These are phyloP conservation scores for Carallia pectinifolia DNA, from an alignment of 345 rosid species.

Conservation along the genomic window DNA sequence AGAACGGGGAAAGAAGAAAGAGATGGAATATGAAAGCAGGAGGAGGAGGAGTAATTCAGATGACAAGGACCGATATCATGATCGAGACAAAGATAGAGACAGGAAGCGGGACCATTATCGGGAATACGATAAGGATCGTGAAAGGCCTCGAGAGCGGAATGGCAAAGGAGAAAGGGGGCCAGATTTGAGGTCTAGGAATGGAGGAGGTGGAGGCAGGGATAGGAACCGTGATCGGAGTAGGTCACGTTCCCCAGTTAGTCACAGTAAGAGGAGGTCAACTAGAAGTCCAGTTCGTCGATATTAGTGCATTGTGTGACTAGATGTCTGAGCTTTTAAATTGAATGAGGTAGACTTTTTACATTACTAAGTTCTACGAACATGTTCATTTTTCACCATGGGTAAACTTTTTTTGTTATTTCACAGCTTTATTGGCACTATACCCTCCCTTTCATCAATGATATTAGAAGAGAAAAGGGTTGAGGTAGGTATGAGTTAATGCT, in stretches of 20 bases:
- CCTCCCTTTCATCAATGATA: constrained; percentile 44
- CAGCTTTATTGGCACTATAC: constrained; percentile 83
- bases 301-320: constrained; percentile 50
- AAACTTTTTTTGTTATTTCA: constrained; percentile 57
- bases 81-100: constrained; percentile 44
- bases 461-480: constrained; percentile 71
- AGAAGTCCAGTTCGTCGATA: constrained; percentile 70
- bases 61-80: constrained; percentile 66
- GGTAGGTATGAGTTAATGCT: constrained; percentile 66
- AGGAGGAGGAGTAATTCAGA: constrained; percentile 64
- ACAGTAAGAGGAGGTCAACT: constrained; percentile 65
- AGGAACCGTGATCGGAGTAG: constrained; percentile 64
- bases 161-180: constrained; percentile 55
- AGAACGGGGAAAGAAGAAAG: constrained; percentile 67
- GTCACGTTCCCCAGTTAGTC: constrained; percentile 86
- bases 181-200: constrained; percentile 72
- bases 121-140: constrained; percentile 53
- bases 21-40: constrained; percentile 61
- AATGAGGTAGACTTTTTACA: constrained; percentile 76
- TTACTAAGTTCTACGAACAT: constrained; percentile 39
- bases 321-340: constrained; percentile 53
- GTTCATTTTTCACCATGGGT: constrained; percentile 52
- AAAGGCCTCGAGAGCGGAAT: constrained; percentile 59
- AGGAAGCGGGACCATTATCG: constrained; percentile 61
- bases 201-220: constrained; percentile 62